phyloP scores from a whole-genome alignment of 2,329 filamentous ascomycete genomes.

The Ophiostoma quercus region DNA sequence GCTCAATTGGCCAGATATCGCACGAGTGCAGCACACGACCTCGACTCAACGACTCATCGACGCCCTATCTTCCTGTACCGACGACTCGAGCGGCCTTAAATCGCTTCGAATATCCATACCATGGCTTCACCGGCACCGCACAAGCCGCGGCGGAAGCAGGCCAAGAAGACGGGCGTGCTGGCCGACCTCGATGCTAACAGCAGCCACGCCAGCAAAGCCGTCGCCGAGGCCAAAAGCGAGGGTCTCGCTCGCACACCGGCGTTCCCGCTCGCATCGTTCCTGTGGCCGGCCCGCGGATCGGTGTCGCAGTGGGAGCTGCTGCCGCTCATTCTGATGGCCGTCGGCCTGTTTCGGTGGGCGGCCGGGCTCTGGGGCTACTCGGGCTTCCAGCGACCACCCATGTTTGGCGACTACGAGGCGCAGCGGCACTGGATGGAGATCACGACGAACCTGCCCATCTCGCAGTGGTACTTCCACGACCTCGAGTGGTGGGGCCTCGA shows the following conservation, averaged over 20 bases:
- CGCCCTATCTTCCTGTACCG: neutral
- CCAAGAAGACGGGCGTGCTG: constrained; percentile 36
- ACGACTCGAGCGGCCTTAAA: neutral
- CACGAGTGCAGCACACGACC: neutral
- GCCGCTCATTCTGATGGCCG: constrained; percentile 80
- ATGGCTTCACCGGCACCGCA: constrained; percentile 44
- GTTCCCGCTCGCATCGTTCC: constrained; percentile 87
- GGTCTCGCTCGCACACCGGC: constrained; percentile 57
- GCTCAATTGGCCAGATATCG: constrained; percentile 11
- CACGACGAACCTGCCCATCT: constrained; percentile 79
- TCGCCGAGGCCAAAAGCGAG: constrained; percentile 33
- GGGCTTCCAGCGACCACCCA: constrained; percentile 71
- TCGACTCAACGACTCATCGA: neutral
- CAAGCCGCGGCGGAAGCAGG: constrained; percentile 55
- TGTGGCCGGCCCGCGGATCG: constrained; percentile 83
- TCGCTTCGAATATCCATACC: neutral
- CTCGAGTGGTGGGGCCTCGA: constrained; percentile 96
- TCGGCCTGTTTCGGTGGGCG: constrained; percentile 89
- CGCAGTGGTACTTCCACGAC: constrained; percentile 97
- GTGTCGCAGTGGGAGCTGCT: constrained; percentile 88
- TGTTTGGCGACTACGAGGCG: constrained; percentile 96
- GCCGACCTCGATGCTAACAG: constrained; percentile 18
- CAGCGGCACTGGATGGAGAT: constrained; percentile 99
- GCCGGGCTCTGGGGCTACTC: constrained; percentile 93
- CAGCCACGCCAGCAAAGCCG: constrained; percentile 14